Conservation (phyloP, 495 filamentous ascomycete genomes). For the Hyaloscypha hepaticicola region DNA sequence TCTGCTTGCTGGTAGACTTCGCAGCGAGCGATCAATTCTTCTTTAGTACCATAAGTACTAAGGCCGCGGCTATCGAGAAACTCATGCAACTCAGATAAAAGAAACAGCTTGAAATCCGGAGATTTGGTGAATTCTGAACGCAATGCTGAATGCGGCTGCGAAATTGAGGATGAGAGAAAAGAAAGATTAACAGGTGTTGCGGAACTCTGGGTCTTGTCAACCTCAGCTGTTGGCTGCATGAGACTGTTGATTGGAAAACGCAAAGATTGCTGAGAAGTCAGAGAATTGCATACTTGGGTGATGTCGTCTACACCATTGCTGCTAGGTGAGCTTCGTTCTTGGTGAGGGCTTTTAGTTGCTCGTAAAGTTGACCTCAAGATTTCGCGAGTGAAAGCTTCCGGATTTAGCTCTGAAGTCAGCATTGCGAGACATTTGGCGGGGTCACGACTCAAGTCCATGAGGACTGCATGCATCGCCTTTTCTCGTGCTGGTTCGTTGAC, state of each 20-base stretch:
- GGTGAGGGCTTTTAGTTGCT: background rate
- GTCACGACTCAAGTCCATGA: background rate
- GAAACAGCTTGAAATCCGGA: background rate
- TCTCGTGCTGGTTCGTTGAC: background rate
- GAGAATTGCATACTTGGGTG: constrained; percentile 10
- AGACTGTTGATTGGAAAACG: background rate
- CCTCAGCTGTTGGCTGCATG: constrained; percentile 2
- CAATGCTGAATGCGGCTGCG: background rate
- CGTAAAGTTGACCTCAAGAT: background rate
- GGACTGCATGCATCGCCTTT: background rate
- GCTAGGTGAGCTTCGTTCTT: constrained; percentile 5
- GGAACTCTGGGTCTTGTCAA: background rate
- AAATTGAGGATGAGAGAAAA: background rate
- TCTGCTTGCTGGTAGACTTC: background rate
- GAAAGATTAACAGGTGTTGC: background rate
- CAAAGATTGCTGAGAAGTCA: background rate
- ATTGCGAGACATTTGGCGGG: background rate
- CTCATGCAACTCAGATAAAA: background rate
- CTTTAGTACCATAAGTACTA: no score
- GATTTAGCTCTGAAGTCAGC: background rate
- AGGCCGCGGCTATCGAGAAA: no score
- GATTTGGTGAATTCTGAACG: background rate
- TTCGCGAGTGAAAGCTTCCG: background rate
- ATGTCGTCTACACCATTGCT: constrained; percentile 5
- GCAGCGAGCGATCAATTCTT: no score